Conservation (phyloP, 805 yeast species). For the Lipomyces yamanashiensis region DNA sequence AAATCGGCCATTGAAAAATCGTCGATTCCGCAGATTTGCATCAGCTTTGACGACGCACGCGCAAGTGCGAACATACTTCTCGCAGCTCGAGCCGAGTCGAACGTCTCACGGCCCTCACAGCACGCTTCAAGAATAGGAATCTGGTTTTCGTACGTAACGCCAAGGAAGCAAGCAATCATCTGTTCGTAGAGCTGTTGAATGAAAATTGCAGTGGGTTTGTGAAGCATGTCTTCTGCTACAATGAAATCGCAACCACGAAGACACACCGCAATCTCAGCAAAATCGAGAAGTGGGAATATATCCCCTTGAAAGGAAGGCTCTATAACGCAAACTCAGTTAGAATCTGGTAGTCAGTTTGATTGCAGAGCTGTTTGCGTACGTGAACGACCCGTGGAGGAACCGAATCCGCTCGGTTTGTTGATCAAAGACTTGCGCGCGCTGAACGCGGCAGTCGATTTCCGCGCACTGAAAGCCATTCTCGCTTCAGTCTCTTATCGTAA, state of each 20-base stretch:
- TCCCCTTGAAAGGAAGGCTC: slow-evolving; percentile 36
- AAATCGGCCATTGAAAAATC: slow-evolving; percentile 79
- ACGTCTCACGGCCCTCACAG: slow-evolving; percentile 41
- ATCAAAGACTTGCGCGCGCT: slow-evolving; percentile 36
- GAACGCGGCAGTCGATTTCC: slow-evolving; percentile 30
- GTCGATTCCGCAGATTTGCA: slow-evolving; percentile 63
- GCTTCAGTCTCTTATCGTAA: background rate
- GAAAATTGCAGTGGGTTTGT: slow-evolving; percentile 62
- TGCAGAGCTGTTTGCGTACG: slow-evolving; percentile 15
- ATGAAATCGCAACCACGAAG: slow-evolving; percentile 64
- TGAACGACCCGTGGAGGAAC: slow-evolving; percentile 32
- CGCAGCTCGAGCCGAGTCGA: slow-evolving; percentile 35
- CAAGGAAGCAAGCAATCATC: slow-evolving; percentile 64
- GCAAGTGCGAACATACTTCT: slow-evolving; percentile 33
- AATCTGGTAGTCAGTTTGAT: no score
- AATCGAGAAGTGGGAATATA: slow-evolving; percentile 63
- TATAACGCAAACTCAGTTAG: background rate
- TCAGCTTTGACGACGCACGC: slow-evolving; percentile 34
- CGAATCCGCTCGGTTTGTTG: slow-evolving; percentile 23
- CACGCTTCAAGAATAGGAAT: slow-evolving; percentile 43
- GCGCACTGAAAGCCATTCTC: slow-evolving; percentile 29
- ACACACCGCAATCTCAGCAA: slow-evolving; percentile 61
- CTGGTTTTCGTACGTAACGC: slow-evolving; percentile 50
- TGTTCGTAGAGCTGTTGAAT: slow-evolving; percentile 62
- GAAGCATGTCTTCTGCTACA: slow-evolving; percentile 63